phyloP scores from a whole-genome alignment of 2,329 filamentous ascomycete genomes.

The Fusarium citri region DNA sequence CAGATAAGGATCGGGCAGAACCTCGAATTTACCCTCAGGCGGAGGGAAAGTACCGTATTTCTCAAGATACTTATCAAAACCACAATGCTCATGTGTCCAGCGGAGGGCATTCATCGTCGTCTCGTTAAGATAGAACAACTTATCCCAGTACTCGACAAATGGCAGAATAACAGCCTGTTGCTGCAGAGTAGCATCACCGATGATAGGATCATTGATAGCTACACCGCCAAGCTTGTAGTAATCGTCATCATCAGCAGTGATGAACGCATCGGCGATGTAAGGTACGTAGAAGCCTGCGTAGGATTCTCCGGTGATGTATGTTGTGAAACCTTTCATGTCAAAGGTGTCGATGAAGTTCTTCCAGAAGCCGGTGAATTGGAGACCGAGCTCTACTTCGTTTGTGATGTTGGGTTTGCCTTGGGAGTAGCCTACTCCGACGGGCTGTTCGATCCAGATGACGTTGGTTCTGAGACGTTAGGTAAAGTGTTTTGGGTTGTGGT shows the following conservation, averaged over 20 bases:
- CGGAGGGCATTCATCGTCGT: slow-evolving; percentile 65
- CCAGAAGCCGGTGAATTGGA: slow-evolving; percentile 82
- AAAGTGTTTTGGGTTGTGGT: accelerated
- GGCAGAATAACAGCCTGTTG: slow-evolving; percentile 62
- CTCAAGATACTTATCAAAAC: slow-evolving; percentile 69
- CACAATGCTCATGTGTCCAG: slow-evolving; percentile 66
- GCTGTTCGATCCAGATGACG: slow-evolving; percentile 80
- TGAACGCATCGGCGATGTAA: slow-evolving; percentile 78
- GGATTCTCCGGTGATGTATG: slow-evolving; percentile 78
- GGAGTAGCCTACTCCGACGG: slow-evolving; percentile 75
- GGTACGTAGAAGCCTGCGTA: slow-evolving; percentile 77
- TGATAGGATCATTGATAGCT: slow-evolving; percentile 78
- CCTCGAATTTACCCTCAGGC: slow-evolving; percentile 65
- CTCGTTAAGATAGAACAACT: slow-evolving; percentile 73
- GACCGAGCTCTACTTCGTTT: slow-evolving; percentile 74
- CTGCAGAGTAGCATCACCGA: slow-evolving; percentile 63
- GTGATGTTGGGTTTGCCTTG: slow-evolving; percentile 72
- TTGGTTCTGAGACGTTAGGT: slow-evolving; percentile 62
- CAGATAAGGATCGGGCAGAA: slow-evolving; percentile 47
- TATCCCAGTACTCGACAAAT: slow-evolving; percentile 70
- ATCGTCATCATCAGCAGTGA: slow-evolving; percentile 71
- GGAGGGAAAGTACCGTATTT: slow-evolving; percentile 77
- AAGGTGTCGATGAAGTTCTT: slow-evolving; percentile 82
- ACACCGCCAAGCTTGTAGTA: slow-evolving; percentile 77
- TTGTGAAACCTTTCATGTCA: slow-evolving; percentile 72